A percentile compares a stretch with the other conserved stretches of the same genome.
phyloP scores from a whole-genome alignment of 345 rosid species.

The Capsella bursapastoris region DNA sequence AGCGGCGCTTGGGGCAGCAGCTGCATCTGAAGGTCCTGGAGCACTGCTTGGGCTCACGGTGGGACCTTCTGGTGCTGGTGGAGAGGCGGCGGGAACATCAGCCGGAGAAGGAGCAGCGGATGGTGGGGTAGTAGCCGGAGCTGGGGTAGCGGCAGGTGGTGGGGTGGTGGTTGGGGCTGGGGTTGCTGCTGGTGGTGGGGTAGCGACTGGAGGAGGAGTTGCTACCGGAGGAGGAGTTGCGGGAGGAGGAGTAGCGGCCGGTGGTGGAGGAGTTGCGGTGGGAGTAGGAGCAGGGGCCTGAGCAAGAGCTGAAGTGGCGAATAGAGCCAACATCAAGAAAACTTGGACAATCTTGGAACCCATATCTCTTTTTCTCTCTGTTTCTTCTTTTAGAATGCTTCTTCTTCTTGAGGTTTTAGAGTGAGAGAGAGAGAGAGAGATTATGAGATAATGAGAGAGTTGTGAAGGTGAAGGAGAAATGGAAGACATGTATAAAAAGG shows the following conservation, averaged over 20 bases:
- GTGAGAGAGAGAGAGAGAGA: constrained; percentile 20
- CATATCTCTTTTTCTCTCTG: constrained; percentile 18
- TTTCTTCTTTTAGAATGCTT: background rate
- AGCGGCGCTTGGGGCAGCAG: constrained; percentile 36
- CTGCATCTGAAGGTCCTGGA: constrained; percentile 37
- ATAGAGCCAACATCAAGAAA: constrained; percentile 39
- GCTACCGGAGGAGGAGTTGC: constrained; percentile 31
- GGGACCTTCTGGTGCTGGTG: constrained; percentile 42
- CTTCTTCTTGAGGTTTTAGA: constrained; percentile 29
- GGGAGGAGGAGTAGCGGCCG: constrained; percentile 30
- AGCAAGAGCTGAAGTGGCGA: constrained; percentile 35
- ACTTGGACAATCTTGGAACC: constrained; percentile 33
- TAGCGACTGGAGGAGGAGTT: constrained; percentile 25
- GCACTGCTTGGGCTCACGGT: constrained; percentile 31
- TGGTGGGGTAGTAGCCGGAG: constrained; percentile 33
- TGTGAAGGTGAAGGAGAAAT: constrained; percentile 30
- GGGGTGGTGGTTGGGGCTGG: constrained; percentile 40
- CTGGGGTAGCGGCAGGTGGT: constrained; percentile 42
- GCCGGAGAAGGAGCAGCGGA: constrained; percentile 40
- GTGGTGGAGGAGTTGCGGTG: constrained; percentile 29
- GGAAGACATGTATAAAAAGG: constrained; percentile 40
- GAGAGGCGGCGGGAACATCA: constrained; percentile 40
- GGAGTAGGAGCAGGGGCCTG: constrained; percentile 48
- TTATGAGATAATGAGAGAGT: constrained; percentile 15
- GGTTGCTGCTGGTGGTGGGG: constrained; percentile 36